Evolutionary conservation across 2,329 filamentous ascomycete genomes (phyloP).

Genomic region (Septoria linicola): DNA sequence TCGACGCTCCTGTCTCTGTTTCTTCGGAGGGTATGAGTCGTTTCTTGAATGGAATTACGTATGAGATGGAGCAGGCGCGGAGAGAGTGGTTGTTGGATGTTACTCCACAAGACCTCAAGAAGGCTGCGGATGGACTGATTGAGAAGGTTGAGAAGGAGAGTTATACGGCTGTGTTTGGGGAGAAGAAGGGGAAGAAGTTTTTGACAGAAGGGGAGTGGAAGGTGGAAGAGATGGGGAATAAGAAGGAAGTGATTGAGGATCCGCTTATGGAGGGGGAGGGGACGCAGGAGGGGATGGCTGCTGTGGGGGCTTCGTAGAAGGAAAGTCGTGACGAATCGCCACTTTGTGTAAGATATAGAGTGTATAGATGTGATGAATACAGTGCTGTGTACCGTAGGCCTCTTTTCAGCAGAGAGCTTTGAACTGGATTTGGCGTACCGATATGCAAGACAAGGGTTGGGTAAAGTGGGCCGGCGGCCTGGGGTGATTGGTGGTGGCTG

Average conservation of each 20-base stretch:
- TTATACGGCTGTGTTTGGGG: conserved; percentile 70
- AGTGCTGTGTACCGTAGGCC: not conserved
- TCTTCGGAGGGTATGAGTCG: conserved; percentile 82
- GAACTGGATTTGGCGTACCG: not conserved
- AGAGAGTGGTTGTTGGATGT: conserved; percentile 86
- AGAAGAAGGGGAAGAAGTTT: conserved; percentile 71
- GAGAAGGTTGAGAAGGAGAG: conserved; percentile 56
- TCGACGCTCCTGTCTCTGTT: conserved; percentile 85
- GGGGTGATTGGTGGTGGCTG: no score
- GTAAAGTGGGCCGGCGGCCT: no score
- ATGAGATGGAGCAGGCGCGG: conserved; percentile 84
- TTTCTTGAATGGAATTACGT: conserved; percentile 80
- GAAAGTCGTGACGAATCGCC: not conserved
- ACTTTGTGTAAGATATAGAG: not conserved
- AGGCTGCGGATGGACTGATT: conserved; percentile 78
- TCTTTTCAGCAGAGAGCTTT: no score
- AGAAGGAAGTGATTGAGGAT: conserved; percentile 7
- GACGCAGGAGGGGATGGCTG: conserved; percentile 6
- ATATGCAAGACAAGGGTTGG: not conserved
- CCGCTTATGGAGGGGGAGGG: conserved; percentile 10
- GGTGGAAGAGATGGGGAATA: conserved; percentile 67
- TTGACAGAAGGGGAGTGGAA: conserved; percentile 64
- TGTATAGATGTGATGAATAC: not conserved
- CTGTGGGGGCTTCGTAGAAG: conserved; percentile 11
- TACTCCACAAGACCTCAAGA: conserved; percentile 72